Percentiles rank a stretch among this genome's conserved stretches.
Evolutionary conservation across 495 filamentous ascomycete species (phyloP).

Genomic region (Hypoxylon intermedium): DNA sequence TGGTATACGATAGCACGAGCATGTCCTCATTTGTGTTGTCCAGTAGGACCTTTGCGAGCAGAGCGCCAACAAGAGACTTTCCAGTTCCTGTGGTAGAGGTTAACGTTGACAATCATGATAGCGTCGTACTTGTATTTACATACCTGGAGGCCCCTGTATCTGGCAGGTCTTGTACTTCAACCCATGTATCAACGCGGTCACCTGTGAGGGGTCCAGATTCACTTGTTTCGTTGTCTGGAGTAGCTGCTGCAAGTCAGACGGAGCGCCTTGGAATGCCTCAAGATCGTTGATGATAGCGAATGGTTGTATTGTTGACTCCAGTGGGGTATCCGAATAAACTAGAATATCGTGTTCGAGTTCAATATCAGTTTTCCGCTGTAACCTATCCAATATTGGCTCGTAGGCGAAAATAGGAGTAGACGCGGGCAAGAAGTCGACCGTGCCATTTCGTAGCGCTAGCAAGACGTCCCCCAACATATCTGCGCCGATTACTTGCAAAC

Average conservation of each 20-base stretch:
- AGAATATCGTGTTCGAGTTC: constrained; percentile 38
- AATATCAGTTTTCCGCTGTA: constrained; percentile 63
- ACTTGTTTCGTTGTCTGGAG: constrained; percentile 35
- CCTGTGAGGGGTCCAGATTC: constrained; percentile 65
- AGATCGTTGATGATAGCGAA: constrained; percentile 7
- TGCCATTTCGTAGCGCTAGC: constrained; percentile 43
- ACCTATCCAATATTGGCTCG: constrained; percentile 68
- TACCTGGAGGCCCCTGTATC: constrained; percentile 81
- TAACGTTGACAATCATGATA: constrained; percentile 9
- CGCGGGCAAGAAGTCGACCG: constrained; percentile 62
- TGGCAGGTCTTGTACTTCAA: constrained; percentile 64
- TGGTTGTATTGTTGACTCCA: constrained; percentile 21
- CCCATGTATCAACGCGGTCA: constrained; percentile 61
- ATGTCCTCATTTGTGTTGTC: constrained; percentile 60
- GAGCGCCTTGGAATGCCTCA: not conserved
- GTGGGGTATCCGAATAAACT: constrained; percentile 18
- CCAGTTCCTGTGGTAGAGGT: constrained; percentile 66
- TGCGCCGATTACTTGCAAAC: constrained; percentile 59
- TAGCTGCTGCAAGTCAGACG: constrained; percentile 16
- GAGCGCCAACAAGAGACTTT: constrained; percentile 78
- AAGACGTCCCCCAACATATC: constrained; percentile 41
- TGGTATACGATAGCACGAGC: constrained; percentile 68
- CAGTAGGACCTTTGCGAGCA: constrained; percentile 66
- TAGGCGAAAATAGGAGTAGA: constrained; percentile 75
- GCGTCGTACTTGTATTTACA: constrained; percentile 2